Percentiles rank a stretch among this genome's conserved stretches.
Conservation (phyloP, 768 basidiomycete genomes). For the Mrakia frigida region DNA sequence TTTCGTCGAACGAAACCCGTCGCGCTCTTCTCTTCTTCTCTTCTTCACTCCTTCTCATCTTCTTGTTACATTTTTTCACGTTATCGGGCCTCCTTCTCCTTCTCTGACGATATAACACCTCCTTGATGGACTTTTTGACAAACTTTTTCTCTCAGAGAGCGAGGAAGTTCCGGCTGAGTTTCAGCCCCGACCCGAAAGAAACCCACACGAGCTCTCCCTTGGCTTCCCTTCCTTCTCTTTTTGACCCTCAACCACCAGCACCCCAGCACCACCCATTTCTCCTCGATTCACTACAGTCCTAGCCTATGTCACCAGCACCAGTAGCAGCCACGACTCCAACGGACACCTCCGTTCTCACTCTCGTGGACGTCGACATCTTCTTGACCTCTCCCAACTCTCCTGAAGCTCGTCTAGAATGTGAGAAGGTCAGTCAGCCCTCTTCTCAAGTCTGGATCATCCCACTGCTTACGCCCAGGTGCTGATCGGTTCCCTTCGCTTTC, state of each 20-base stretch:
- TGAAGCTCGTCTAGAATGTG: slow-evolving; percentile 28
- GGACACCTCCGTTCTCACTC: slow-evolving; percentile 31
- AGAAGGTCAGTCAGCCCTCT: slow-evolving; percentile 19
- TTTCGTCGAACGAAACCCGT: background rate
- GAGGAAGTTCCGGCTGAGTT: too few relatives aligned
- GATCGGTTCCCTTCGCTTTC: background rate
- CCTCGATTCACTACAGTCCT: too few relatives aligned
- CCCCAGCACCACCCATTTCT: too few relatives aligned
- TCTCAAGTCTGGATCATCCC: background rate
- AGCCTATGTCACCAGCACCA: background rate
- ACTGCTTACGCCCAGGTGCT: background rate
- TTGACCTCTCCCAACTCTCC: slow-evolving; percentile 36
- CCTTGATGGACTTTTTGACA: background rate
- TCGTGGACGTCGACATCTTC: slow-evolving; percentile 39
- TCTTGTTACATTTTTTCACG: background rate
- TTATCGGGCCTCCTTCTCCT: background rate
- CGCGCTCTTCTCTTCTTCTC: background rate
- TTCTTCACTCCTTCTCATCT: background rate
- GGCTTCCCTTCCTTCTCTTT: too few relatives aligned
- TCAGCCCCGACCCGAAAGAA: too few relatives aligned
- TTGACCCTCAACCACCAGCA: too few relatives aligned
- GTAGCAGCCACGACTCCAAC: background rate
- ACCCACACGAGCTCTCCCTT: too few relatives aligned
- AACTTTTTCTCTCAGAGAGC: too few relatives aligned
- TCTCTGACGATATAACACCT: background rate